Evolutionary conservation across 495 filamentous ascomycete species (phyloP), one percentile per base, ranked within the genome.

Genomic region (Xylaria intraflava): DNA sequence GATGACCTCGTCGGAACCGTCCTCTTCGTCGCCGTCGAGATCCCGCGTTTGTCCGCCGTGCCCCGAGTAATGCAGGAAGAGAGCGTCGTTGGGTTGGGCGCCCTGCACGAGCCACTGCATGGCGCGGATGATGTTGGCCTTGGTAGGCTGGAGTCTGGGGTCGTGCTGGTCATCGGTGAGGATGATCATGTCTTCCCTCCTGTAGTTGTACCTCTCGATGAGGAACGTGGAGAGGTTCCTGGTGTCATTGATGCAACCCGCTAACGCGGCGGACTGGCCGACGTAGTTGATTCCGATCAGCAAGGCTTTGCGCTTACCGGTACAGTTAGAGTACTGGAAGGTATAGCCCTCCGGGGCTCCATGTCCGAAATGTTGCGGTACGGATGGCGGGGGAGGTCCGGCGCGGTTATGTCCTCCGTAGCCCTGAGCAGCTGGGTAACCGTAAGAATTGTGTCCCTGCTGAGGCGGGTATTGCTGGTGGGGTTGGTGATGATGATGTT

Each of bases 241-340:
- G 29, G 90, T 88, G 68, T 96, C 91, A 69, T 96, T 96, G 78
- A 95, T 94, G 72, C 91, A 96, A 49, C 91, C 91, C 46, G 85
- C 76, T 48, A 96, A 73, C 72, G 95, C 87, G 44, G 85, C 88
- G 50, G 84, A 75, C 67, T 95, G 89, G 46, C 85, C 82, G 53
- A 94, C 90, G 69, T 96, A 96, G 72, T 96, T 96, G 75, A 95
- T 92, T 41, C 91, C 91, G 52, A 96, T 94, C 61, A 96, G 68
- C 31, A 96, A 71, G 12, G 91, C 91, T 77, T 91, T 93, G 58
- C 90, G 79, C 60, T 82, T 82, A 17, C 91, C 91, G 9, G 86
- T 87, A 68, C 90, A 96, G 54, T 85, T 80, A 35, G 89, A 94
- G 72, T 95, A 95, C 71, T 91, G 85, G 74, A 89, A 95, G 14